Evolutionary conservation across 225 moss, liverwort and hornwort genomes (phyloP), one percentile per base, ranked within the genome.

Genomic region (Sphagnum tenellum): DNA sequence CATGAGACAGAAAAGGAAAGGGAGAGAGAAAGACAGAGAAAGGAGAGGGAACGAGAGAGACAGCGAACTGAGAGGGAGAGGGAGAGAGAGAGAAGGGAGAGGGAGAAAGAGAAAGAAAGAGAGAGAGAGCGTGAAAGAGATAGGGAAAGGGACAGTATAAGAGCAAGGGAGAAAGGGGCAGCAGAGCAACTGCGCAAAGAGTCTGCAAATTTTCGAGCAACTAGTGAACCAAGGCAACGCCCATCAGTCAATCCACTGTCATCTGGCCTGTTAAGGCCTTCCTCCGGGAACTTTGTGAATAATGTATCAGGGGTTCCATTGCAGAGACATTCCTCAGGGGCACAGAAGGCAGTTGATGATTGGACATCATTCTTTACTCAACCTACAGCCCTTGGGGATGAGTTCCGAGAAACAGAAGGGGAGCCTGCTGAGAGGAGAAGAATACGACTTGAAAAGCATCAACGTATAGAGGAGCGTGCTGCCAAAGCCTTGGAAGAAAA

Each of bases 401-500:
- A 83, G 3, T 81, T 83, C 44, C 87, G 76, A 29, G 29, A 29
- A 29, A 29, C 29, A 29, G 29, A 29, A 66, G 85, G 81, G 46
- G 89, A 87, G 84, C 78, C 78, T 59, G 44, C 81, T 5, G 81
- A 76, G 67, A 60, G 78, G 56, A 70, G 86, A 50, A 89, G 72
- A 58, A 64, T 78, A 53, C 83, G 86, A 78, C 74, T 65, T 67
- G 98, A 93, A 66, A 81, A 89, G 5, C 75, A 88, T 51, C 78
- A 82, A 65, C 87, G 85, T 57, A 89, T 82, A 61, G 62, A 80
- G 60, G 89, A 98, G 69, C 89, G 98, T 9, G 93, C 98, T 63
- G 83, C 87, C 2, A 87, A 80, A 56, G 98, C 98, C 7, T 60
- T 98, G 59, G 89, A 87, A 72, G 90, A 93, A 69, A 98, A 93